Evolutionary conservation across 2,329 filamentous ascomycete genomes (phyloP).

Genomic region (Fusarium beomiforme): DNA sequence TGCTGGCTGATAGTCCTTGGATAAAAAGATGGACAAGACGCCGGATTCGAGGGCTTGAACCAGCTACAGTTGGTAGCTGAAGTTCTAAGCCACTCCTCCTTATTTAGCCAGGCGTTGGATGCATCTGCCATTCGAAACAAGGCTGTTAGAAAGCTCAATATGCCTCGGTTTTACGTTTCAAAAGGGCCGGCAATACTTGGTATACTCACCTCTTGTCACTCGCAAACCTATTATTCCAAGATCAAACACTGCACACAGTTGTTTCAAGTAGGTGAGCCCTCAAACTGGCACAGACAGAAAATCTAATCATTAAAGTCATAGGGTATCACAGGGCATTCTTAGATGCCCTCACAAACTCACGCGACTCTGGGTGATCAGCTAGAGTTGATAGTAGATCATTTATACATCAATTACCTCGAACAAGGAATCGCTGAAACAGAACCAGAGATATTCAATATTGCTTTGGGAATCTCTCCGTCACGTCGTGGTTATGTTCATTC

Average conservation of each 20-base stretch:
- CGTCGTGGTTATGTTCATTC: background rate
- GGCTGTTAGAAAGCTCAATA: no score
- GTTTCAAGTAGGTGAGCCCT: background rate
- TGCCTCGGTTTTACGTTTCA: no score
- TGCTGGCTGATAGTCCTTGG: background rate
- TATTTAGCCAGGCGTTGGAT: no score
- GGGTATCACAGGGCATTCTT: background rate
- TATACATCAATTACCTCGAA: background rate
- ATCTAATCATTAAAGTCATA: background rate
- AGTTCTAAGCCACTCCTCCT: no score
- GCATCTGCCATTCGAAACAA: no score
- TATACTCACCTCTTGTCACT: no score
- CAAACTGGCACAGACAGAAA: background rate
- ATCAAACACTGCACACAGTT: background rate
- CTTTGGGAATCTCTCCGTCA: background rate
- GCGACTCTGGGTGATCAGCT: background rate
- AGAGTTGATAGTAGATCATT: background rate
- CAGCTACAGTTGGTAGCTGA: background rate
- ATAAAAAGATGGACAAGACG: background rate
- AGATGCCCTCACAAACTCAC: background rate
- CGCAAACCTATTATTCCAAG: no score
- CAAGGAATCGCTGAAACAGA: background rate
- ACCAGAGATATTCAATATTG: background rate
- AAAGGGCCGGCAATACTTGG: no score
- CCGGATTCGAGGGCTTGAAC: background rate